phyloP scores from a whole-genome alignment of 805 yeast species.

The Metschnikowia reukaufii region DNA sequence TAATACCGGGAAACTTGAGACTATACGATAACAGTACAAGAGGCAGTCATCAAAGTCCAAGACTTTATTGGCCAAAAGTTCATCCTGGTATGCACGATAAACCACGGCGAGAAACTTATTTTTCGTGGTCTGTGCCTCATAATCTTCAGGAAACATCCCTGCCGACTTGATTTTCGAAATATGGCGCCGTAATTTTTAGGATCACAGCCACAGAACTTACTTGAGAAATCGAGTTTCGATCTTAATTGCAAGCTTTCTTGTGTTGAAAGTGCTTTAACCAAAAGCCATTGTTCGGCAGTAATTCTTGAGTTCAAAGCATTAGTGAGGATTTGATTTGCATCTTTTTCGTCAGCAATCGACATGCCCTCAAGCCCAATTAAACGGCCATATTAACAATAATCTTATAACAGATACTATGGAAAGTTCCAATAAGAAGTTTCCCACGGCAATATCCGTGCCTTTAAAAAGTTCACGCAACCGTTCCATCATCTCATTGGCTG shows the following conservation, averaged over 20 bases:
- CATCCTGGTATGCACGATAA: conserved; percentile 54
- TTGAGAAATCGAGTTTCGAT: conserved; percentile 13
- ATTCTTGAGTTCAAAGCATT: conserved; percentile 36
- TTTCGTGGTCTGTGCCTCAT: conserved; percentile 18
- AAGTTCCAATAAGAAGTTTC: conserved; percentile 77
- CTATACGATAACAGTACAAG: conserved; percentile 50
- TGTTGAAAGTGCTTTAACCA: conserved; percentile 15
- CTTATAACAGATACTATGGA: conserved; percentile 77
- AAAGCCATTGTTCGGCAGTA: conserved; percentile 20
- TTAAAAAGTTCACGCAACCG: conserved; percentile 47
- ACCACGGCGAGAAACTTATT: conserved; percentile 29
- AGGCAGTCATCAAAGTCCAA: conserved; percentile 87
- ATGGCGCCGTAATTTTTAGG: conserved; percentile 39
- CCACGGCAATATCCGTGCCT: conserved; percentile 35
- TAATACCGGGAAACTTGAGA: conserved; percentile 48
- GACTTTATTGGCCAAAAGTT: conserved; percentile 41
- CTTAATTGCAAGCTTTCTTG: conserved; percentile 17
- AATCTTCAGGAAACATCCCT: conserved; percentile 47
- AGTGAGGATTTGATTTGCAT: conserved; percentile 47
- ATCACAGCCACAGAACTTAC: conserved; percentile 38
- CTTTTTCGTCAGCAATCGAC: conserved; percentile 67
- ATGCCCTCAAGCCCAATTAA: conserved; percentile 45
- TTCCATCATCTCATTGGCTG: conserved; percentile 80
- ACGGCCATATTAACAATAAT: conserved; percentile 57
- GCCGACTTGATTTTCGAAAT: conserved; percentile 59